phyloP scores from a whole-genome alignment of 176 grass and related monocot species.

The Lolium multiflorum region DNA sequence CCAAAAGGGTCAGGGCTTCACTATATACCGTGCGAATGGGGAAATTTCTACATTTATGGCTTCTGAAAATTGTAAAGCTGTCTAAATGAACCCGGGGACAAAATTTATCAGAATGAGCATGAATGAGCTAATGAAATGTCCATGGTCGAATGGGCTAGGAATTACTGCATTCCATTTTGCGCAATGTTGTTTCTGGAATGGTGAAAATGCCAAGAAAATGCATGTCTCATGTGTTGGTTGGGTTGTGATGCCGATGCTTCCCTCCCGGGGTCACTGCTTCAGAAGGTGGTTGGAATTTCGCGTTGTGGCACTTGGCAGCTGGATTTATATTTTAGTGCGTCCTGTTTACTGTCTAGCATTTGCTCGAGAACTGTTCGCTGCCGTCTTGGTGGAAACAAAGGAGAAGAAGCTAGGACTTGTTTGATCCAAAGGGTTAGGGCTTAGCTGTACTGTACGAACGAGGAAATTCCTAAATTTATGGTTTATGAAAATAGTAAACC shows the following conservation, averaged over 20 bases:
- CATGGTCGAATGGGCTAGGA: background rate
- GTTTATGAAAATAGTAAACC: background rate
- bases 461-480: background rate
- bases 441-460: background rate
- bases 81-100: background rate
- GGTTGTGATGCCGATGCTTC: background rate
- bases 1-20: too few relatives aligned
- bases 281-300: background rate
- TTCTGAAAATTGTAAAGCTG: background rate
- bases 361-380: too few relatives aligned
- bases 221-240: background rate
- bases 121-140: background rate
- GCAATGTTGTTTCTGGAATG: background rate
- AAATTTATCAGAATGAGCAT: too few relatives aligned
- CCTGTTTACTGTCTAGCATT: background rate
- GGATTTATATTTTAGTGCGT: background rate
- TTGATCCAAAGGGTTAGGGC: background rate
- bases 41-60: background rate
- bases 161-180: background rate
- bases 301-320: background rate
- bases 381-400: background rate
- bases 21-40: background rate
- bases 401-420: background rate
- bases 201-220: background rate
- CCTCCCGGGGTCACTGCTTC: background rate